These are phyloP conservation scores for Candida namnaoensis DNA, from an alignment of 805 yeast genomes.

Conservation along the genomic window DNA sequence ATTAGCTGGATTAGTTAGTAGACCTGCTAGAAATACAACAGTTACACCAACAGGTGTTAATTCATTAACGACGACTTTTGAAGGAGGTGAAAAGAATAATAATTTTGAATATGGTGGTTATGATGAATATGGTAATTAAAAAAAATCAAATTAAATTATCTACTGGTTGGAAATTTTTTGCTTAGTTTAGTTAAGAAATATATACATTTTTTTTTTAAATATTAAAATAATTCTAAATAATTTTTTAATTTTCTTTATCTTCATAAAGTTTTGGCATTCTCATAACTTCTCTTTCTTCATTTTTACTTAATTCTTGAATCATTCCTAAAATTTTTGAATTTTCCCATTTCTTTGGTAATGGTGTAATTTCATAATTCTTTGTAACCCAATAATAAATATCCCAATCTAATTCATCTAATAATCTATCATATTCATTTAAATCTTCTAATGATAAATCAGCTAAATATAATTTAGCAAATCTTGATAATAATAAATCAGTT, in stretches of 20 bases:
- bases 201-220: no score
- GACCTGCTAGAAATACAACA: slow-evolving; percentile 1
- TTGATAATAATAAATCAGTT: slow-evolving; percentile 76
- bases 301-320: slow-evolving; percentile 68
- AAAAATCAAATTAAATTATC: no score
- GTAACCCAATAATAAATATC: slow-evolving; percentile 98
- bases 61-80: slow-evolving; percentile 1
- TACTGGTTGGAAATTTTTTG: no score
- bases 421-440: slow-evolving; percentile 74
- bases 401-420: slow-evolving; percentile 96
- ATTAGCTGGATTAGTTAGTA: slow-evolving; percentile 31
- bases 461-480: slow-evolving; percentile 76
- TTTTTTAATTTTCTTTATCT: not conserved
- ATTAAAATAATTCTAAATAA: no score
- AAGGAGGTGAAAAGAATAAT: slow-evolving; percentile 14
- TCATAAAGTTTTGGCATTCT: slow-evolving; percentile 71
- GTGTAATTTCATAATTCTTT: slow-evolving; percentile 68
- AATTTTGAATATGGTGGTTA: slow-evolving; percentile 30
- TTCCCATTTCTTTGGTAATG: slow-evolving; percentile 84
- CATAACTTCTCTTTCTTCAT: slow-evolving; percentile 61
- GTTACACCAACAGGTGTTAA: not conserved
- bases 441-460: slow-evolving; percentile 49
- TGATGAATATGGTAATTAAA: slow-evolving; percentile 21
- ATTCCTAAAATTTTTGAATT: slow-evolving; percentile 50
- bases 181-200: no score